Evolutionary conservation across 1,284 basidiomycete genomes (phyloP).

Genomic region (Schizophyllum commune): DNA sequence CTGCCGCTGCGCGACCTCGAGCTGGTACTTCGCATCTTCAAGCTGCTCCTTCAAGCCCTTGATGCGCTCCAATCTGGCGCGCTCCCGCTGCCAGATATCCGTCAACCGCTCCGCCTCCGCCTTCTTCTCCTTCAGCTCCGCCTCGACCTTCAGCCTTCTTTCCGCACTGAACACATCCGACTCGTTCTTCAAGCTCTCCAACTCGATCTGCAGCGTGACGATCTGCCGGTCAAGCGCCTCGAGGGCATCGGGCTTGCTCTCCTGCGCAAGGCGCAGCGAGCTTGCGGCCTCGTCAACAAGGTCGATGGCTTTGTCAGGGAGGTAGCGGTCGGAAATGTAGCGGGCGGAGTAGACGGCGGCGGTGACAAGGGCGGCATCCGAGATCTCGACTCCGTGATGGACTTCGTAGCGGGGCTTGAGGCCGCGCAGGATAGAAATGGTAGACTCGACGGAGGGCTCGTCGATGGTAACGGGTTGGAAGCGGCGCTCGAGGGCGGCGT

Average conservation of each 20-base stretch:
- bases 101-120: conserved; percentile 57
- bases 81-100: conserved; percentile 75
- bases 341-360: conserved; percentile 79
- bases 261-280: conserved; percentile 83
- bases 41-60: conserved; percentile 75
- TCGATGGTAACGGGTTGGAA: conserved; percentile 87
- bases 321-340: conserved; percentile 80
- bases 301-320: conserved; percentile 89
- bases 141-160: conserved; percentile 61
- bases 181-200: conserved; percentile 87
- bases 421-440: conserved; percentile 85
- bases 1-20: conserved; percentile 83
- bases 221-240: conserved; percentile 81
- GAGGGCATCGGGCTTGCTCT: conserved; percentile 82
- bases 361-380: conserved; percentile 13
- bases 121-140: conserved; percentile 51
- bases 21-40: conserved; percentile 79
- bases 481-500: conserved; percentile 83
- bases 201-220: conserved; percentile 84
- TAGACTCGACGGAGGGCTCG: conserved; percentile 81
- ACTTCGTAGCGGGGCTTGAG: conserved; percentile 82
- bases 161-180: conserved; percentile 76
- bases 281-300: conserved; percentile 89
- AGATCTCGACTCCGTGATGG: conserved; percentile 86
- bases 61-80: conserved; percentile 66